Evolutionary conservation across 495 filamentous ascomycete species (phyloP).

Genomic region (Annulohypoxylon maeteangense): DNA sequence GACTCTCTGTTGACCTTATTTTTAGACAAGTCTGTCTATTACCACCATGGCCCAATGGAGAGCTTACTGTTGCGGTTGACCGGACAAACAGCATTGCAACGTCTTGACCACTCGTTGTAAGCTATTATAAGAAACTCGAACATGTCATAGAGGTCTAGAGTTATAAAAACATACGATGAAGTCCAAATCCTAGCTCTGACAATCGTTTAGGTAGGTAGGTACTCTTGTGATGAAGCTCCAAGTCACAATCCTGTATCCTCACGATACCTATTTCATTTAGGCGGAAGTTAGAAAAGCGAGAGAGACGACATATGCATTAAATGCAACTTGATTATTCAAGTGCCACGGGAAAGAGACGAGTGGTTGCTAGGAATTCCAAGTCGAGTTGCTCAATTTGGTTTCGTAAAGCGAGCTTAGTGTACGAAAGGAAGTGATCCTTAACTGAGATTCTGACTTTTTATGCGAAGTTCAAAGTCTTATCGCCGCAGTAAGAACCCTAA

Average conservation of each 20-base stretch:
- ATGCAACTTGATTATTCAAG: not conserved
- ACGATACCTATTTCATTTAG: not conserved
- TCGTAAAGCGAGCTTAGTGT: conserved; percentile 6
- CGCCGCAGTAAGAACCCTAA: not conserved
- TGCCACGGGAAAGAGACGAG: not conserved
- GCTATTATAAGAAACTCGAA: not conserved
- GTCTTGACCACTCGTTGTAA: not conserved
- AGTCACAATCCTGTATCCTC: not conserved
- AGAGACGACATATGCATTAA: not conserved
- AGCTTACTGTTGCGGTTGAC: not conserved
- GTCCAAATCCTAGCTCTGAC: not conserved
- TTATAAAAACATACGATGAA: not conserved
- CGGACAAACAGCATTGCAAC: not conserved
- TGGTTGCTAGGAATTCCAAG: not conserved
- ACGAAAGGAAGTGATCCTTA: not conserved
- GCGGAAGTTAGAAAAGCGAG: not conserved
- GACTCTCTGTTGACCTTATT: too few relatives aligned
- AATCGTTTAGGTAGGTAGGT: too few relatives aligned
- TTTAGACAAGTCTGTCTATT: too few relatives aligned
- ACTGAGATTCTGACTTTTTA: too few relatives aligned
- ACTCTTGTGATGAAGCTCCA: not conserved
- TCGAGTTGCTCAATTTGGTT: not conserved
- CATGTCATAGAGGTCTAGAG: not conserved
- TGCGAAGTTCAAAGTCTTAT: not conserved
- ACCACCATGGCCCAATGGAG: not conserved